Evolutionary conservation across 169 alveolate species (phyloP).

Genomic region (Cystoisospora suis): DNA sequence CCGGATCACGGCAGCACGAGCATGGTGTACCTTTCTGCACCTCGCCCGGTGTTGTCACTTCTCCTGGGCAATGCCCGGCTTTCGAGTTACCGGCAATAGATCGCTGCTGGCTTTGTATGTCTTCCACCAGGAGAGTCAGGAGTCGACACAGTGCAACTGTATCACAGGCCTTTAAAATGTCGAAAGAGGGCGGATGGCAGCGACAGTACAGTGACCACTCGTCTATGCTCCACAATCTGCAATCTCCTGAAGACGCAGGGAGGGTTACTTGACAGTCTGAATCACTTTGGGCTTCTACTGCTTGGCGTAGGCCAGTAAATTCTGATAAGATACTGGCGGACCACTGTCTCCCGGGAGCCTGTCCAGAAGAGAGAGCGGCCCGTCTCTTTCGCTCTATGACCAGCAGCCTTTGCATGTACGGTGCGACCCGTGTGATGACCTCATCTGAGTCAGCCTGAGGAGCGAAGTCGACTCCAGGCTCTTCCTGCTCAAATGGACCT

Average conservation of each 20-base stretch:
- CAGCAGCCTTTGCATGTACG: background rate
- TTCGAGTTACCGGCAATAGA: background rate
- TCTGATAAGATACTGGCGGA: background rate
- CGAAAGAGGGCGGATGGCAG: conserved; percentile 16
- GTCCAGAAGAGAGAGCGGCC: background rate
- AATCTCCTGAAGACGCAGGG: background rate
- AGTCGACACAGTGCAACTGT: conserved; percentile 16
- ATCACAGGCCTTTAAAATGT: background rate
- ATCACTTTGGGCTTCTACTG: too few relatives aligned
- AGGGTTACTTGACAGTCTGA: too few relatives aligned
- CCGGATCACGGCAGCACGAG: background rate
- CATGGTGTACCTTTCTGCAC: background rate
- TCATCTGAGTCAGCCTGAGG: background rate
- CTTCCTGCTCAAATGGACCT: too few relatives aligned
- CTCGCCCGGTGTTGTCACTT: background rate
- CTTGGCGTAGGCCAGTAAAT: background rate
- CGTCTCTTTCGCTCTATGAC: background rate
- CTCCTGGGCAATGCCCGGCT: background rate
- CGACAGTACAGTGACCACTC: conserved; percentile 31
- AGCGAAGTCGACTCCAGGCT: background rate
- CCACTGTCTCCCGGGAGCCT: background rate
- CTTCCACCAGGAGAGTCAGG: background rate
- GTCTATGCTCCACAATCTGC: background rate
- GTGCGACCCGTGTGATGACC: background rate
- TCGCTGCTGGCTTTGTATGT: background rate